Evolutionary conservation across 2,329 filamentous ascomycete genomes (phyloP).

Genomic region (Cercospora zeae-maydis): DNA sequence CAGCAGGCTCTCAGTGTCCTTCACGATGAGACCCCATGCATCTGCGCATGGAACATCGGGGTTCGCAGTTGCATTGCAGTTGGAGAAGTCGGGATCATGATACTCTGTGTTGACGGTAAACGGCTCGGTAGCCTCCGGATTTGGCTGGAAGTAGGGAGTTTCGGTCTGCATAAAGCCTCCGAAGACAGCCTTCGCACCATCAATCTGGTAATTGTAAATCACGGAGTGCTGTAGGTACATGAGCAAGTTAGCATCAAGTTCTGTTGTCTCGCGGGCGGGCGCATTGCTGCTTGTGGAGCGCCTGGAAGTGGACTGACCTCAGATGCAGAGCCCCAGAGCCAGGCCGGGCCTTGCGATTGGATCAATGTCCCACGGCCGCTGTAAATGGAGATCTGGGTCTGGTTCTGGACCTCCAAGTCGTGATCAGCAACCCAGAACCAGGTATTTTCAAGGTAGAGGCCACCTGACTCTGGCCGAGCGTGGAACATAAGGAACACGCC

Average conservation of each 20-base stretch:
- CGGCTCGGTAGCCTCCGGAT: slow-evolving; percentile 55
- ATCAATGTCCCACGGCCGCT: slow-evolving; percentile 43
- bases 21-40: slow-evolving; percentile 46
- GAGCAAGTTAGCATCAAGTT: no score
- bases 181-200: slow-evolving; percentile 50
- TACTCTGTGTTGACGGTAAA: slow-evolving; percentile 47
- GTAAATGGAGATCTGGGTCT: slow-evolving; percentile 42
- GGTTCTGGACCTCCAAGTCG: slow-evolving; percentile 43
- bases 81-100: slow-evolving; percentile 9
- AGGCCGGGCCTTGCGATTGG: slow-evolving; percentile 49
- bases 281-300: no score
- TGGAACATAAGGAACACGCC: slow-evolving; percentile 47
- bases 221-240: no score
- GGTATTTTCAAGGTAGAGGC: slow-evolving; percentile 61
- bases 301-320: no score
- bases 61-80: slow-evolving; percentile 27
- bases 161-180: slow-evolving; percentile 53
- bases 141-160: slow-evolving; percentile 51
- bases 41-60: slow-evolving; percentile 37
- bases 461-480: slow-evolving; percentile 54
- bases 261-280: no score
- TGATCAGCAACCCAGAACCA: slow-evolving; percentile 57
- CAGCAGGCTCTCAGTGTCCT: slow-evolving; percentile 41
- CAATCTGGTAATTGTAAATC: slow-evolving; percentile 54
- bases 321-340: slow-evolving; percentile 52